Conservation (phyloP, 2,329 filamentous ascomycete species). For the Cadophora sp. region DNA sequence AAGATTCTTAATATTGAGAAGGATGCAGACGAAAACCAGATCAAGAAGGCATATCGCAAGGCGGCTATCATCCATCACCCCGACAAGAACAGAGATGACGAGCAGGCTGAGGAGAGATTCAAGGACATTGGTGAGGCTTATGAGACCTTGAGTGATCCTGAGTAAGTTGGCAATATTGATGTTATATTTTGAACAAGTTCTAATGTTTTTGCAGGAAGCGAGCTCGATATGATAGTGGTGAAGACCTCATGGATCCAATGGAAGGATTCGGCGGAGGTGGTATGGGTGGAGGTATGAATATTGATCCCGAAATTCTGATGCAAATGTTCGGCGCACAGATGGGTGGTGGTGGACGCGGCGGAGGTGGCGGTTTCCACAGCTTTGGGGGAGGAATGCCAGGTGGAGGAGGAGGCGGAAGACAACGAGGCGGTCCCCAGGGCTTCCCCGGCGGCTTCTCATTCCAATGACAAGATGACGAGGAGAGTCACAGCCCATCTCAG, state of each 20-base stretch:
- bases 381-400: conserved; percentile 59
- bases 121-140: conserved; percentile 98
- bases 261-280: conserved; percentile 74
- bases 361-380: conserved; percentile 55
- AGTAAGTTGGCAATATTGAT: conserved; percentile 63
- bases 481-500: conserved; percentile 29
- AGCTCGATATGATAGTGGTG: conserved; percentile 88
- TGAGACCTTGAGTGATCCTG: conserved; percentile 90
- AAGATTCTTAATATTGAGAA: conserved; percentile 93
- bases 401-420: conserved; percentile 36
- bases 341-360: conserved; percentile 54
- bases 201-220: conserved; percentile 71
- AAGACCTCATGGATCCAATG: conserved; percentile 85
- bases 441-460: conserved; percentile 66
- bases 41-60: conserved; percentile 98
- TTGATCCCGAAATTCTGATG: conserved; percentile 47
- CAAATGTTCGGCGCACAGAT: conserved; percentile 47
- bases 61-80: conserved; percentile 94
- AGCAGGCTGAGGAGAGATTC: conserved; percentile 86
- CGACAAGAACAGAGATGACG: conserved; percentile 94
- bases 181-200: conserved; percentile 26
- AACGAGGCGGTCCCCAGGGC: conserved; percentile 45
- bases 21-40: conserved; percentile 80
- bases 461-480: conserved; percentile 50
- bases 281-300: conserved; percentile 56